Base-by-base conservation (phyloP, 2,329 filamentous ascomycete species). In the Waltergamsia citrina region DNA sequence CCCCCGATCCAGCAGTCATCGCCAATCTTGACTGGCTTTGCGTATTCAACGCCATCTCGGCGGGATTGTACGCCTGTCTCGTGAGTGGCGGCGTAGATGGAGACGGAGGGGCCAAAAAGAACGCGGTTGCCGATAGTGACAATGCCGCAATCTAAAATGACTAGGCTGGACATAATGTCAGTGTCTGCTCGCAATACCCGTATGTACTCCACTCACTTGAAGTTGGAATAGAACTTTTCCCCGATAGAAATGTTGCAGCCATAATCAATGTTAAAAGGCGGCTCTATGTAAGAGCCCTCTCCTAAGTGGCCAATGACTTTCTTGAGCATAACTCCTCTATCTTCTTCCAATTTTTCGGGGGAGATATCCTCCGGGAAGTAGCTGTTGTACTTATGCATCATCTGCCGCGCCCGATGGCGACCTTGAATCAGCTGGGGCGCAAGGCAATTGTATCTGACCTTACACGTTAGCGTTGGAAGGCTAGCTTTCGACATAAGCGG, bases 81-180 rank as follows among this genome's bases (percentile, higher is more conserved):
- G 52, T 92, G 85, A 0, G 75, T 81, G 2, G 74, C 84, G 3
- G 75, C 73, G 49, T 75, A 85, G 36, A 92, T 70, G 32, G 65
- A 73, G 0, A 88, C 81, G 44, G 77, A 79, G 1, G 84, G 81
- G 0, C 81, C 85, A 35, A 88, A 67, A 42, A 84, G 58, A 2
- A 82, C 83, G 19, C 83, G 71, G 18, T 79, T 68, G 0, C 84
- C 84, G 30, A 88, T 81, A 4, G 54, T 62, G 26, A 88, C 78
- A 3, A 74, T 60, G 42, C 75, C 81, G n/a, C 78, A 85, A 50
- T 90, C 84, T 11, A 87, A 60, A 39, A 87, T 78, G 3, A 75
- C 74, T 36, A 69, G 49, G 38, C 63, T 67, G 23, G 6, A 28
- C 7, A 18, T n/a, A 11, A n/a, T n/a, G 29, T 39, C 26, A 39